These are phyloP conservation scores for Cryptococcus floricola DNA, from an alignment of 1,284 basidiomycete species.

Conservation along the genomic window DNA sequence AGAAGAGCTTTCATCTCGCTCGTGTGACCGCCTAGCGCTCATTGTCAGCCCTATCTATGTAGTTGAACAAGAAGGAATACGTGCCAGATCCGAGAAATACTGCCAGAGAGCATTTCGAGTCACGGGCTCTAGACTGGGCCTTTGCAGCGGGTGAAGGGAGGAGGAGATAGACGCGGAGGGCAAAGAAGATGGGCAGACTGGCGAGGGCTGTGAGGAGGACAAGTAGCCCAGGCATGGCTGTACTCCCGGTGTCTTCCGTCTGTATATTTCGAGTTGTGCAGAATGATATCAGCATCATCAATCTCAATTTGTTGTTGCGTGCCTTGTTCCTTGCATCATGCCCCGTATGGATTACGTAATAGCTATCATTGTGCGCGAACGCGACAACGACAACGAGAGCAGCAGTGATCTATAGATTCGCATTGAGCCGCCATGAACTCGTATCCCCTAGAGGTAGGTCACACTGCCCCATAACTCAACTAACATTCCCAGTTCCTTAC, in stretches of 20 bases:
- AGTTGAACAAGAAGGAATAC: conserved; percentile 9
- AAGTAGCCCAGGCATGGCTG: too few relatives aligned
- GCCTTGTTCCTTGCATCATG: too few relatives aligned
- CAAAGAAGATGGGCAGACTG: conserved; percentile 7
- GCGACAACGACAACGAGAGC: too few relatives aligned
- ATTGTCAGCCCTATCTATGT: background rate
- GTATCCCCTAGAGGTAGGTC: background rate
- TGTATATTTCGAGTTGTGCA: too few relatives aligned
- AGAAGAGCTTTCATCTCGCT: conserved; percentile 76
- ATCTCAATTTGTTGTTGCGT: background rate
- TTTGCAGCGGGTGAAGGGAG: conserved; percentile 12
- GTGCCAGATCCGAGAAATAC: conserved; percentile 62
- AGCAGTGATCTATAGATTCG: too few relatives aligned
- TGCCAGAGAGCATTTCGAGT: conserved; percentile 49
- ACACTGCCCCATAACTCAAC: background rate
- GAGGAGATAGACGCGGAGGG: conserved; percentile 23
- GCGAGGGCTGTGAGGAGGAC: too few relatives aligned
- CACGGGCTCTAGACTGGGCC: background rate
- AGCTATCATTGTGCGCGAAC: too few relatives aligned
- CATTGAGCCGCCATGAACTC: background rate
- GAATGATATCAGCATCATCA: too few relatives aligned
- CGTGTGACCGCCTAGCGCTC: conserved; percentile 79
- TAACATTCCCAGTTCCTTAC: conserved; percentile 54
- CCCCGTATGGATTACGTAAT: too few relatives aligned
- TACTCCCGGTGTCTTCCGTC: too few relatives aligned